phyloP scores from a whole-genome alignment of 768 basidiomycete species.

The Astraeus odoratus region DNA sequence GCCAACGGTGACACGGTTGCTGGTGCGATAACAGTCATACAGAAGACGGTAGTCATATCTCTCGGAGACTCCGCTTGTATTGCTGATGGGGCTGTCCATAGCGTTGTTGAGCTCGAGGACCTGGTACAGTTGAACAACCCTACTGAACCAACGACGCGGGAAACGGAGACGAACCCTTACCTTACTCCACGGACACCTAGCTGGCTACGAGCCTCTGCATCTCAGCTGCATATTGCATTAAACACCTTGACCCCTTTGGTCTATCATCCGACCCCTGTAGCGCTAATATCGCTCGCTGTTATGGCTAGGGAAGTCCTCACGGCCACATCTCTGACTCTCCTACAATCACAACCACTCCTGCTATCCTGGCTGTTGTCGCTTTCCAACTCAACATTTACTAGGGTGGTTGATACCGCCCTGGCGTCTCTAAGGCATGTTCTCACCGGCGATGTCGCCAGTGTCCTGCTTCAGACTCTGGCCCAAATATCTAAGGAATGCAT shows the following conservation, averaged over 20 bases:
- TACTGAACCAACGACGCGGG: slow-evolving; percentile 11
- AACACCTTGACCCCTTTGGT: slow-evolving; percentile 67
- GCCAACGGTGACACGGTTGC: slow-evolving; percentile 64
- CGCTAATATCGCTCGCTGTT: slow-evolving; percentile 48
- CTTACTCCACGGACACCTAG: slow-evolving; percentile 55
- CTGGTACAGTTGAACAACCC: slow-evolving; percentile 33
- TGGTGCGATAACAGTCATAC: slow-evolving; percentile 51
- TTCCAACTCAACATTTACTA: slow-evolving; percentile 49
- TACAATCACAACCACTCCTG: slow-evolving; percentile 59
- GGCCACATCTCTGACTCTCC: slow-evolving; percentile 54
- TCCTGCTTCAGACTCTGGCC: slow-evolving; percentile 50
- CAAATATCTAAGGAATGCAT: slow-evolving; percentile 61
- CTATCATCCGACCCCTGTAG: slow-evolving; percentile 63
- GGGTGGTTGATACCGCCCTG: slow-evolving; percentile 45
- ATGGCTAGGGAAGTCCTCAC: slow-evolving; percentile 52
- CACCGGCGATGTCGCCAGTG: slow-evolving; percentile 27
- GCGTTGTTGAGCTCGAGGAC: slow-evolving; percentile 57
- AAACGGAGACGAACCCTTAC: slow-evolving; percentile 31
- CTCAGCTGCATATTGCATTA: slow-evolving; percentile 79
- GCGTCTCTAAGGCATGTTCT: slow-evolving; percentile 43
- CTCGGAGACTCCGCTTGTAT: slow-evolving; percentile 66
- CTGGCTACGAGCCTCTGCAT: slow-evolving; percentile 77
- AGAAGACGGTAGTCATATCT: slow-evolving; percentile 44
- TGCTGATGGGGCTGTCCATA: slow-evolving; percentile 49
- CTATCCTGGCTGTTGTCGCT: slow-evolving; percentile 70